Percentiles rank a stretch among this genome's conserved stretches.
Evolutionary conservation across 73 alveolate genomes (phyloP).

Genomic region (Paramecium bursaria): DNA sequence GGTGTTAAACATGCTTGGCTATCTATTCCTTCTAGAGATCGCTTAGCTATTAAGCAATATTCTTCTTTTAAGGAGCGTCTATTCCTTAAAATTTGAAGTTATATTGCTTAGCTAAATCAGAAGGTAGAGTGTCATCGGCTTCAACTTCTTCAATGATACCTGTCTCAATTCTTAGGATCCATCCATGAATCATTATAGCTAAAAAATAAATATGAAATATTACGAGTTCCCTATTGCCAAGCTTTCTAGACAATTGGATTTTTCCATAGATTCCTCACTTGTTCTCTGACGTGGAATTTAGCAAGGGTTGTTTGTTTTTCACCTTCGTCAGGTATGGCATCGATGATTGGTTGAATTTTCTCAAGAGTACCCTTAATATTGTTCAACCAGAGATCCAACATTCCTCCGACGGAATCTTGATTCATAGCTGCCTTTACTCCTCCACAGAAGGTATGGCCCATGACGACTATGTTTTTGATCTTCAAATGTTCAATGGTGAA

Average conservation of each 20-base stretch:
- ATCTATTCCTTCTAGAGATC: too few relatives aligned
- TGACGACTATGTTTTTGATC: slow-evolving; percentile 56
- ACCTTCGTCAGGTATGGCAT: not conserved
- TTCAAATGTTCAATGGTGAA: slow-evolving; percentile 61
- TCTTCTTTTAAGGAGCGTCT: too few relatives aligned
- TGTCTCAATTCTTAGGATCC: slow-evolving; percentile 39
- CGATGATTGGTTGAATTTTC: not conserved
- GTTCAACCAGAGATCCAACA: slow-evolving; percentile 46
- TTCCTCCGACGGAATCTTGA: slow-evolving; percentile 52
- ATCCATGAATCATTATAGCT: slow-evolving; percentile 62
- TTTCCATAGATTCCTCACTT: slow-evolving; percentile 43
- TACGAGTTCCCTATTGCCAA: not conserved
- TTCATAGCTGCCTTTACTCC: slow-evolving; percentile 70
- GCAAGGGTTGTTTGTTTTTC: not conserved
- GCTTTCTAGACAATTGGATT: slow-evolving; percentile 35
- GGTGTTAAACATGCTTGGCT: too few relatives aligned
- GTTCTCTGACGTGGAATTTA: slow-evolving; percentile 45
- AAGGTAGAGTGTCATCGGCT: too few relatives aligned
- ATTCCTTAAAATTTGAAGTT: too few relatives aligned
- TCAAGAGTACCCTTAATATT: not conserved
- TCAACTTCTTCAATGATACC: slow-evolving; percentile 25
- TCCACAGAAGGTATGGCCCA: slow-evolving; percentile 64
- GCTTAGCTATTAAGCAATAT: too few relatives aligned
- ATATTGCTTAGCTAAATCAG: too few relatives aligned
- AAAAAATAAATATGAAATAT: too few relatives aligned